Evolutionary conservation across 2,329 filamentous ascomycete genomes (phyloP).

Genomic region (Orbilia brochopaga): DNA sequence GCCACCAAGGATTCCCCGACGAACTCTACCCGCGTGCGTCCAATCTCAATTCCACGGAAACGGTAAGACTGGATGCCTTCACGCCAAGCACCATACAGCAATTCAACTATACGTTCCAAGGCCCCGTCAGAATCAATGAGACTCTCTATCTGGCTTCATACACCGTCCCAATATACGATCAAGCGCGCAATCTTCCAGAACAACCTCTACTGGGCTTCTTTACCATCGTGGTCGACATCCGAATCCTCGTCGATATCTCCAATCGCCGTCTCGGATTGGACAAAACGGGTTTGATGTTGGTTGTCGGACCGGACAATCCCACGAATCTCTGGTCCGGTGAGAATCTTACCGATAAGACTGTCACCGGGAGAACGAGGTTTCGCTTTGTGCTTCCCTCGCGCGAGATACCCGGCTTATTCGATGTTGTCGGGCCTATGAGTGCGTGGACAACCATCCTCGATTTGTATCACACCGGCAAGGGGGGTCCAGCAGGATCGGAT

Average conservation of each 20-base stretch:
- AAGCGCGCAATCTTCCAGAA: slow-evolving; percentile 59
- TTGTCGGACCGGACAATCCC: slow-evolving; percentile 53
- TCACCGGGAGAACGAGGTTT: slow-evolving; percentile 40
- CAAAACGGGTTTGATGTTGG: slow-evolving; percentile 53
- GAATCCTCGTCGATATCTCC: slow-evolving; percentile 53
- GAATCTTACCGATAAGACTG: slow-evolving; percentile 22
- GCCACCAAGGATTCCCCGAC: slow-evolving; percentile 64
- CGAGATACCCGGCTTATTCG: slow-evolving; percentile 58
- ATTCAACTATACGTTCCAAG: slow-evolving; percentile 66
- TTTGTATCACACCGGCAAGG: slow-evolving; percentile 65
- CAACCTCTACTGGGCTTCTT: slow-evolving; percentile 74
- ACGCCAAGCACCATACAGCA: slow-evolving; percentile 58
- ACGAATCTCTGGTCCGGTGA: slow-evolving; percentile 52
- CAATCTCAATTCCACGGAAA: slow-evolving; percentile 16
- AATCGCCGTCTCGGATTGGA: slow-evolving; percentile 53
- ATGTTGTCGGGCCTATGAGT: slow-evolving; percentile 65
- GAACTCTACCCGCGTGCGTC: slow-evolving; percentile 59
- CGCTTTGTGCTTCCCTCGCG: slow-evolving; percentile 68
- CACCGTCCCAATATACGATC: slow-evolving; percentile 76
- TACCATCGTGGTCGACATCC: slow-evolving; percentile 75
- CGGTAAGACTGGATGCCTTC: slow-evolving; percentile 51
- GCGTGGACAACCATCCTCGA: slow-evolving; percentile 69
- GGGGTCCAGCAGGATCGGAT: slow-evolving; percentile 67
- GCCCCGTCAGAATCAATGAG: slow-evolving; percentile 74
- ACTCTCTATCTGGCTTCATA: slow-evolving; percentile 78